Evolutionary conservation across 805 yeast species (phyloP).

Genomic region (Candida gorgasii): DNA sequence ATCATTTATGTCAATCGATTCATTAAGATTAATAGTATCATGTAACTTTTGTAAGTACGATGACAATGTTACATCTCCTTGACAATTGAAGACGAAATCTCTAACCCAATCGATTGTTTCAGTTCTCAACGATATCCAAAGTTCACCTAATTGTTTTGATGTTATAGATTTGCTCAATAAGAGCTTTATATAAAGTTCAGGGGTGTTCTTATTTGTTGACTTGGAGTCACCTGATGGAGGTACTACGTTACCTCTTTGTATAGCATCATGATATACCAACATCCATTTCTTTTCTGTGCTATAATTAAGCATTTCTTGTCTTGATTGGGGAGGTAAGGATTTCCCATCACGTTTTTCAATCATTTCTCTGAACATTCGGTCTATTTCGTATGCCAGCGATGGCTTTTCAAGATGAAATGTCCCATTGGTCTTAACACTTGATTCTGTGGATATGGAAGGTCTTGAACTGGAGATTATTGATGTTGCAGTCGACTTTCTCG

Average conservation of each 20-base stretch:
- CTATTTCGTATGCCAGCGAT: constrained; percentile 61
- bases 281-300: constrained; percentile 85
- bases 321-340: constrained; percentile 68
- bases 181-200: constrained; percentile 73
- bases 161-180: constrained; percentile 71
- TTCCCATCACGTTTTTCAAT: constrained; percentile 83
- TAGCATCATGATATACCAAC: constrained; percentile 82
- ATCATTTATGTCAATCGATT: constrained; percentile 41
- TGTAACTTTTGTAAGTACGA: constrained; percentile 53
- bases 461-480: constrained; percentile 31
- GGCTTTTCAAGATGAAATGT: constrained; percentile 62
- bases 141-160: constrained; percentile 69
- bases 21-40: constrained; percentile 40
- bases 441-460: constrained; percentile 24
- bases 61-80: constrained; percentile 79
- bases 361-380: constrained; percentile 71
- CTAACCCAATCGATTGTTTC: constrained; percentile 84
- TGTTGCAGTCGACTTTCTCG: constrained; percentile 25
- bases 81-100: constrained; percentile 65
- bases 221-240: constrained; percentile 21
- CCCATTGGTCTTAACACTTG: constrained; percentile 15
- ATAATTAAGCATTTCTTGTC: constrained; percentile 72
- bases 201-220: constrained; percentile 40
- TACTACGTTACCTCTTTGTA: constrained; percentile 33
- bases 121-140: constrained; percentile 90